These are phyloP conservation scores for Thozetella sp. DNA, from an alignment of 495 filamentous ascomycete genomes.

Conservation along the genomic window DNA sequence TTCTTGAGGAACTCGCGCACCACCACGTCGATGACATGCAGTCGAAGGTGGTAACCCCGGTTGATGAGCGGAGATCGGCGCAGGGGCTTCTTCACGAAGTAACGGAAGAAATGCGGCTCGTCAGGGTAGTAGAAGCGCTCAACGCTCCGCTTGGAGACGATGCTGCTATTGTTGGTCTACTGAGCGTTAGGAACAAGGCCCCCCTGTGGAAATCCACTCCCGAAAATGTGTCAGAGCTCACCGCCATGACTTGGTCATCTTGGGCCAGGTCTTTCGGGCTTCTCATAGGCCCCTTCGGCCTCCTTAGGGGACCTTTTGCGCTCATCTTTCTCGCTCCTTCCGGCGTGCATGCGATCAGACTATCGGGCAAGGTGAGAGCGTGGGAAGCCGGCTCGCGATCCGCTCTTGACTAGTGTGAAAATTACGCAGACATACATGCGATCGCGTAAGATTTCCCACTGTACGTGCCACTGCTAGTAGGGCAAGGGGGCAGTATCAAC, in stretches of 20 bases:
- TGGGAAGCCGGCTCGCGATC: no score
- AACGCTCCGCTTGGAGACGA: conserved; percentile 87
- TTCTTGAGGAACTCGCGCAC: conserved; percentile 71
- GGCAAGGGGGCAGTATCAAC: neutral
- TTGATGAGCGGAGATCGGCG: conserved; percentile 84
- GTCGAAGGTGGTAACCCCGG: conserved; percentile 82
- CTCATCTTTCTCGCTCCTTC: neutral
- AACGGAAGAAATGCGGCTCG: conserved; percentile 79
- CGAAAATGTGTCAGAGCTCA: conserved; percentile 33
- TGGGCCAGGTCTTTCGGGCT: conserved; percentile 33
- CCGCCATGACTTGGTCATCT: conserved; percentile 73
- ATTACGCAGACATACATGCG: neutral
- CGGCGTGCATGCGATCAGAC: no score
- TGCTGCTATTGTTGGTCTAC: conserved; percentile 92
- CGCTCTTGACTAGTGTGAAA: no score
- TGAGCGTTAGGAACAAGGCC: neutral
- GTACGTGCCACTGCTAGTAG: neutral
- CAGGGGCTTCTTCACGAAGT: conserved; percentile 84
- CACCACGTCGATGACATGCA: conserved; percentile 76
- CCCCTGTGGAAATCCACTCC: neutral
- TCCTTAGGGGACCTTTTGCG: neutral
- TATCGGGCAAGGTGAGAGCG: no score
- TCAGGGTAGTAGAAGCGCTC: conserved; percentile 77
- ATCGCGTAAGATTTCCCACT: neutral
- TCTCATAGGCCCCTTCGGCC: neutral